Evolutionary conservation across 306 rosid species (phyloP).

Genomic region (Cicer chorassanicum): DNA sequence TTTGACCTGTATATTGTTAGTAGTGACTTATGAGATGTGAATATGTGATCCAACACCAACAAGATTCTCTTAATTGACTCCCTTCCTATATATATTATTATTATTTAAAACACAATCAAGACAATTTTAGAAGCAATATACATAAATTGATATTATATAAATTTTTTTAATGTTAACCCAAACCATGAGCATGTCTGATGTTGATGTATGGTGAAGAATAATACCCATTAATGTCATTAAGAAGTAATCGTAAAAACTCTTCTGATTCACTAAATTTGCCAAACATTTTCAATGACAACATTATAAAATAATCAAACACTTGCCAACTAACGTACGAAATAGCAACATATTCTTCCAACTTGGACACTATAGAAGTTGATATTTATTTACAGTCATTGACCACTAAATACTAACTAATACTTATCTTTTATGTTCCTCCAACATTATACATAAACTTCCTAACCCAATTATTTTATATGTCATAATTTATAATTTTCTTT

Average conservation of each 20-base stretch:
- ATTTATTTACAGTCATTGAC: slow-evolving; percentile 32
- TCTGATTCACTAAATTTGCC: slow-evolving; percentile 44
- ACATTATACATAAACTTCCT: slow-evolving; percentile 36
- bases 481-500: background rate
- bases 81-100: background rate
- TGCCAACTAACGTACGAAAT: slow-evolving; percentile 46
- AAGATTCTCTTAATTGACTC: slow-evolving; percentile 47
- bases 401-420: background rate
- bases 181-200: slow-evolving; percentile 45
- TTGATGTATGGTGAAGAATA: slow-evolving; percentile 39
- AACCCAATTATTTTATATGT: background rate
- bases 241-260: slow-evolving; percentile 44
- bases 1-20: slow-evolving; percentile 35
- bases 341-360: slow-evolving; percentile 48
- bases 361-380: slow-evolving; percentile 48
- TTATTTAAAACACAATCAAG: slow-evolving; percentile 42
- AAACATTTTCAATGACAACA: slow-evolving; percentile 40
- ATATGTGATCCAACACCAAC: slow-evolving; percentile 41
- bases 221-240: slow-evolving; percentile 34
- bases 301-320: slow-evolving; percentile 35
- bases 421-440: slow-evolving; percentile 22
- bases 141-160: slow-evolving; percentile 9
- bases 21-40: background rate
- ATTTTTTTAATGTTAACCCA: slow-evolving; percentile 41
- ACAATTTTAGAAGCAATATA: slow-evolving; percentile 30